Percentiles rank a stretch among this genome's conserved stretches.
Conservation (phyloP, 345 rosid genomes). For the Psidium guajava region DNA sequence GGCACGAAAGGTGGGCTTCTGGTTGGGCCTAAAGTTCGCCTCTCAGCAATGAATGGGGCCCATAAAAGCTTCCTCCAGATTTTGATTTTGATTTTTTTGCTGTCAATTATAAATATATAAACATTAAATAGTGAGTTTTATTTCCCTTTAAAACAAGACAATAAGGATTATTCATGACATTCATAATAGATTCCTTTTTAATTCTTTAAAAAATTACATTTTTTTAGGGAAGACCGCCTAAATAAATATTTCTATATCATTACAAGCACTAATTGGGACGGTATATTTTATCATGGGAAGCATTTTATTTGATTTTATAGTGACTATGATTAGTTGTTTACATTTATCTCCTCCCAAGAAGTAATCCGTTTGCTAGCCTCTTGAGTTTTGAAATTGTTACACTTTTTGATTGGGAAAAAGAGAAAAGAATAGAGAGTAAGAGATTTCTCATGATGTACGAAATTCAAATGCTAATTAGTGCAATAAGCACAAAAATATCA, state of each 20-base stretch:
- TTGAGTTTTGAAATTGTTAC: not conserved
- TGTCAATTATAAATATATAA: not conserved
- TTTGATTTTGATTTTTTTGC: not conserved
- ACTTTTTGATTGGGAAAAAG: not conserved
- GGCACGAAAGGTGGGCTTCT: not conserved
- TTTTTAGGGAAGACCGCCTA: not conserved
- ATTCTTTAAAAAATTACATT: not conserved
- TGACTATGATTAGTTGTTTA: not conserved
- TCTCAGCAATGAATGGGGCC: not conserved
- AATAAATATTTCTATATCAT: not conserved
- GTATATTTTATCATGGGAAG: not conserved
- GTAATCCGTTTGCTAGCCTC: not conserved
- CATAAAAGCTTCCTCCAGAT: not conserved
- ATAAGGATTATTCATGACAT: not conserved
- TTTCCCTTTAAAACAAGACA: not conserved
- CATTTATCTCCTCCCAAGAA: not conserved
- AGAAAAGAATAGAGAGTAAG: not conserved
- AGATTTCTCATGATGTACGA: not conserved
- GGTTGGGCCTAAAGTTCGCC: not conserved
- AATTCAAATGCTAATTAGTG: not conserved
- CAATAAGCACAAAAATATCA: not conserved
- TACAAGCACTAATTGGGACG: rapidly evolving
- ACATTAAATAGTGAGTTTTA: not conserved
- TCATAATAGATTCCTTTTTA: not conserved
- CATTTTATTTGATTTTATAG: not conserved